Evolutionary conservation across 495 filamentous ascomycete species (phyloP).

Genomic region (Tuber borchii): DNA sequence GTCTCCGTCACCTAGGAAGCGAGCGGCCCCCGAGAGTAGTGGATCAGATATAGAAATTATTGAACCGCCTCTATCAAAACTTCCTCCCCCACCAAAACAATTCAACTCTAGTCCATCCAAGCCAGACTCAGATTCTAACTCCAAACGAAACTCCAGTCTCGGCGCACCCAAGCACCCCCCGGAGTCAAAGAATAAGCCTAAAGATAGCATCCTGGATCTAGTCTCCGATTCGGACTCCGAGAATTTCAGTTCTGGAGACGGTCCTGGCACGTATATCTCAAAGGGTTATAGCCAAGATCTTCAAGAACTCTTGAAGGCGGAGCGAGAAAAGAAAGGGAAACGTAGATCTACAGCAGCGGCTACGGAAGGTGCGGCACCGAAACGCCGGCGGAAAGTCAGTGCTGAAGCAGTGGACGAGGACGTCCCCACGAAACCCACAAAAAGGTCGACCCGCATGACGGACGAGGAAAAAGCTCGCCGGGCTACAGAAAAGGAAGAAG

Average conservation of each 20-base stretch:
- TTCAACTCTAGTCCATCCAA: not conserved
- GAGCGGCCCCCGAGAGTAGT: not conserved
- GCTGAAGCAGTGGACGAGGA: not conserved
- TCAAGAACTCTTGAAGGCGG: not conserved
- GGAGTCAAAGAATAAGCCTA: not conserved
- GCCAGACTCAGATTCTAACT: not conserved
- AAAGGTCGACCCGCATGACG: conserved; percentile 16
- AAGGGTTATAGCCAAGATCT: conserved; percentile 7
- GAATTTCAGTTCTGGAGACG: not conserved
- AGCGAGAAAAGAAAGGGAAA: not conserved
- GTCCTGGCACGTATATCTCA: not conserved
- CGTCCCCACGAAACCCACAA: not conserved
- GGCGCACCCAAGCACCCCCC: not conserved
- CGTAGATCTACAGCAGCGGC: not conserved
- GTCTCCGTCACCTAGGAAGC: not conserved
- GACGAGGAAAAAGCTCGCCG: conserved; percentile 26
- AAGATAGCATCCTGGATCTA: not conserved
- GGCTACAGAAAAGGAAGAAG: conserved; percentile 23
- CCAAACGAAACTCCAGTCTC: not conserved
- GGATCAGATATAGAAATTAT: not conserved
- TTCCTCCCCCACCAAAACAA: not conserved
- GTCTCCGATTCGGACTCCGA: not conserved
- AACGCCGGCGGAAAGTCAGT: conserved; percentile 7
- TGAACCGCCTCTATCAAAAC: not conserved
- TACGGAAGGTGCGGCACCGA: conserved; percentile 1